Percentiles rank a stretch among this genome's conserved stretches.
Evolutionary conservation across 1,139 yeast genomes (phyloP).

Genomic region (Suhomyces bribrorum): DNA sequence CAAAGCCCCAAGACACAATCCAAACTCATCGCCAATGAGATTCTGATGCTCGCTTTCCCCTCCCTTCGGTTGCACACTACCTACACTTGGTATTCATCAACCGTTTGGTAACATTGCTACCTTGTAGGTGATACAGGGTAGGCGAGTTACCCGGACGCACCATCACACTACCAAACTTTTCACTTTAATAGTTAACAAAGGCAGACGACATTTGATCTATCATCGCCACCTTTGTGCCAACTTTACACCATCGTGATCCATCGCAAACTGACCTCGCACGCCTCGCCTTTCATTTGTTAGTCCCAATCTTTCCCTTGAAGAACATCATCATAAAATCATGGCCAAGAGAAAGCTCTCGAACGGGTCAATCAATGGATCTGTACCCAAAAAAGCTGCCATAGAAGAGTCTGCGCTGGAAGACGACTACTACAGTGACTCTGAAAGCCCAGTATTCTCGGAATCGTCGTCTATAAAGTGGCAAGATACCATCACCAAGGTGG

Average conservation of each 20-base stretch:
- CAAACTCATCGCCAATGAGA: no score
- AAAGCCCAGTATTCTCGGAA: slow-evolving; percentile 6
- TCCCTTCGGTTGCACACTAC: no score
- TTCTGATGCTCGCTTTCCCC: no score
- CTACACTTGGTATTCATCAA: no score
- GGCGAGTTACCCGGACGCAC: slow-evolving; percentile 9
- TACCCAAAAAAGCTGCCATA: slow-evolving; percentile 5
- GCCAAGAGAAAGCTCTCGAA: slow-evolving; percentile 13
- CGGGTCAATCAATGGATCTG: slow-evolving; percentile 10
- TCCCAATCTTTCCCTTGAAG: no score
- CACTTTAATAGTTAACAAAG: slow-evolving; percentile 9
- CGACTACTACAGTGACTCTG: slow-evolving; percentile 7
- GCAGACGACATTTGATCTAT: not conserved
- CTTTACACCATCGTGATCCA: no score
- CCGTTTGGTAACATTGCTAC: no score
- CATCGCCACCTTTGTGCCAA: not conserved
- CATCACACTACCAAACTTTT: slow-evolving; percentile 10
- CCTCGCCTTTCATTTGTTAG: no score
- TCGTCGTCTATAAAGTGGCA: slow-evolving; percentile 55
- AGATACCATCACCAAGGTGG: slow-evolving; percentile 76
- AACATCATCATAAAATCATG: not conserved
- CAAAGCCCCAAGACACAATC: no score
- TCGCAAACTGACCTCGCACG: no score
- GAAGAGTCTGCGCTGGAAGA: slow-evolving; percentile 8
- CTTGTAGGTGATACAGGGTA: not conserved